These are phyloP conservation scores for Gnomoniopsis sp. DNA, from an alignment of 2,329 filamentous ascomycete genomes.

Conservation along the genomic window DNA sequence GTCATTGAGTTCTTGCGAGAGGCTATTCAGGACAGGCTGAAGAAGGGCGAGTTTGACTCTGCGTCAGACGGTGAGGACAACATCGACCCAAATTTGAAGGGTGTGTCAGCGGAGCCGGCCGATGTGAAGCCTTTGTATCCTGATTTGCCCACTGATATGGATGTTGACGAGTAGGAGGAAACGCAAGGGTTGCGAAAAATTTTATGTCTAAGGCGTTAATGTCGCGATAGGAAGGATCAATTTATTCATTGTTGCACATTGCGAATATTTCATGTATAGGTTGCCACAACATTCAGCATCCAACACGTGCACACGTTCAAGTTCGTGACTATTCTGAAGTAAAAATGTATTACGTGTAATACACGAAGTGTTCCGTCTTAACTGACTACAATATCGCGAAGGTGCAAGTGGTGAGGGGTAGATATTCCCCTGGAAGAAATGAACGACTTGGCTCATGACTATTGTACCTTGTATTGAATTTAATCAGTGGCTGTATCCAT, in stretches of 20 bases:
- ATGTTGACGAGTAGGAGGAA: slow-evolving; percentile 7
- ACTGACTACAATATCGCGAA: no score
- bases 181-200: background rate
- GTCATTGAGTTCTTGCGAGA: slow-evolving; percentile 60
- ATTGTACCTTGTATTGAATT: no score
- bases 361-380: no score
- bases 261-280: no score
- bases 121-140: slow-evolving; percentile 33
- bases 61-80: slow-evolving; percentile 26
- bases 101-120: slow-evolving; percentile 4
- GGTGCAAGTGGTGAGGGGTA: no score
- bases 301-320: background rate
- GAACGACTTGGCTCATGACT: no score
- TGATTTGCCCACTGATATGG: slow-evolving; percentile 25
- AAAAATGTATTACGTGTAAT: no score
- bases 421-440: no score
- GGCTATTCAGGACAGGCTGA: slow-evolving; percentile 55
- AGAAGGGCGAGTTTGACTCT: slow-evolving; percentile 50
- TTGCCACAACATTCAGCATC: background rate
- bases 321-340: background rate
- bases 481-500: no score
- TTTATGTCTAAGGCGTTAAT: background rate
- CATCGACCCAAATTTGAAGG: slow-evolving; percentile 29
- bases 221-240: background rate
- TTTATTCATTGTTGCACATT: background rate